Conservation (phyloP, 2,329 filamentous ascomycete genomes). For the Paramyrothecium sp. region DNA sequence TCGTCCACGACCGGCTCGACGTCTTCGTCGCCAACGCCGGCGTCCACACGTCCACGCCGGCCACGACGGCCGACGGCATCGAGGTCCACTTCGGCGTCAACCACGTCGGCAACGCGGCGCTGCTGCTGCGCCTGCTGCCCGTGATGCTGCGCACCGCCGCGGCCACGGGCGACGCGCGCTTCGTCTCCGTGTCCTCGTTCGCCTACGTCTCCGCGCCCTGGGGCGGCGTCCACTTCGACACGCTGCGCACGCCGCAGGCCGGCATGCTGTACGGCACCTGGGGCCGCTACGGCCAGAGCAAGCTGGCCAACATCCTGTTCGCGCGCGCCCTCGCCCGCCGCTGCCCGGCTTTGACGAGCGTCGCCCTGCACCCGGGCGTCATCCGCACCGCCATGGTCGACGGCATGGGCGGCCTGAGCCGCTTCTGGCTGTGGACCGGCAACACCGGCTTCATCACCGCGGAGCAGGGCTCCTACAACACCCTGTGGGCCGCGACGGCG, state of each 20-base stretch:
- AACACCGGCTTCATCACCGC: constrained; percentile 16
- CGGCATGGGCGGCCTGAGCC: constrained; percentile 17
- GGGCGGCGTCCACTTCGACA: constrained; percentile 24
- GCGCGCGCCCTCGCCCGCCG: constrained; percentile 42
- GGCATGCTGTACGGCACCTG: constrained; percentile 31
- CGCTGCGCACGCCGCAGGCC: constrained; percentile 21
- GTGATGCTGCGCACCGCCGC: constrained; percentile 15
- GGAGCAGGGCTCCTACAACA: constrained; percentile 27
- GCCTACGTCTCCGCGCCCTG: constrained; percentile 21
- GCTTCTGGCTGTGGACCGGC: constrained; percentile 21
- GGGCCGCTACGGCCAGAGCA: constrained; percentile 48
- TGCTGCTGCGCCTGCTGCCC: constrained; percentile 32
- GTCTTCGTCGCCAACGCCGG: constrained; percentile 38
- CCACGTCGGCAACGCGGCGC: constrained; percentile 26
- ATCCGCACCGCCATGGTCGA: constrained; percentile 26
- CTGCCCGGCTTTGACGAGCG: constrained; percentile 37
- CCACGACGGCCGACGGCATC: constrained; percentile 28
- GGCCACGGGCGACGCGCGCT: constrained; percentile 13
- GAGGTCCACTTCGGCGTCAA: constrained; percentile 35
- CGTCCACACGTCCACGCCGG: constrained; percentile 21
- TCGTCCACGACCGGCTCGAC: constrained; percentile 39
- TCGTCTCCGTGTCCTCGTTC: constrained; percentile 24
- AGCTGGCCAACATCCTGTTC: constrained; percentile 47
- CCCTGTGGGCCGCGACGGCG: constrained; percentile 28
- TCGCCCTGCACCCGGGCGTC: constrained; percentile 49